These are phyloP conservation scores for Phoma herbarum DNA, from an alignment of 2,329 filamentous ascomycete species.

Conservation along the genomic window DNA sequence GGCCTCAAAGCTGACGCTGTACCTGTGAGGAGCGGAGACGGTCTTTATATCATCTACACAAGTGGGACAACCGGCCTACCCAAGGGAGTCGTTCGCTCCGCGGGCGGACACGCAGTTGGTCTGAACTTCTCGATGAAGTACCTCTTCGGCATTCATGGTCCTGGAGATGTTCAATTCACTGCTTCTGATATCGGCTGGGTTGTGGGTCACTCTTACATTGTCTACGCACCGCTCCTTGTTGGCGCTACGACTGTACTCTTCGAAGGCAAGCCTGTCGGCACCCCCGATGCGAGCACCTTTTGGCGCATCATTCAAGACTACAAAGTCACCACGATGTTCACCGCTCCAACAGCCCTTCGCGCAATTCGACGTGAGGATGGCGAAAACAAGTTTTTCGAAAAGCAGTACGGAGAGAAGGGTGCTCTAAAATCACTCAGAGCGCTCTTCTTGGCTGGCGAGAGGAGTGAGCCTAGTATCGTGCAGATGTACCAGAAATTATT, in stretches of 20 bases:
- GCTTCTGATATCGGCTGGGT: slow-evolving; percentile 94
- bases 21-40: slow-evolving; percentile 78
- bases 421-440: slow-evolving; percentile 76
- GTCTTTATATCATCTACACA: slow-evolving; percentile 91
- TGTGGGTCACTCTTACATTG: slow-evolving; percentile 77
- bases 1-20: slow-evolving; percentile 77
- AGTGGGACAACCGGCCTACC: slow-evolving; percentile 82
- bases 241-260: slow-evolving; percentile 88
- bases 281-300: slow-evolving; percentile 85
- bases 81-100: slow-evolving; percentile 84
- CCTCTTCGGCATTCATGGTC: slow-evolving; percentile 81
- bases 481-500: slow-evolving; percentile 81
- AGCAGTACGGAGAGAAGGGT: slow-evolving; percentile 68
- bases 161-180: slow-evolving; percentile 82
- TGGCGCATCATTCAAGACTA: slow-evolving; percentile 89
- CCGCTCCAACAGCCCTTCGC: slow-evolving; percentile 84
- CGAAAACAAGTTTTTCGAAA: slow-evolving; percentile 70
- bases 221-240: slow-evolving; percentile 85
- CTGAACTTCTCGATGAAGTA: slow-evolving; percentile 83
- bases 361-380: slow-evolving; percentile 89
- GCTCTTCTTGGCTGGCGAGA: slow-evolving; percentile 87
- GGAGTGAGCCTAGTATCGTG: slow-evolving; percentile 87
- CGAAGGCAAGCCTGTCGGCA: slow-evolving; percentile 93
- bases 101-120: slow-evolving; percentile 86
- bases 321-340: slow-evolving; percentile 80